Conservation (phyloP, 371 early-diverging fungal species). For the Nematocida homosporus region DNA sequence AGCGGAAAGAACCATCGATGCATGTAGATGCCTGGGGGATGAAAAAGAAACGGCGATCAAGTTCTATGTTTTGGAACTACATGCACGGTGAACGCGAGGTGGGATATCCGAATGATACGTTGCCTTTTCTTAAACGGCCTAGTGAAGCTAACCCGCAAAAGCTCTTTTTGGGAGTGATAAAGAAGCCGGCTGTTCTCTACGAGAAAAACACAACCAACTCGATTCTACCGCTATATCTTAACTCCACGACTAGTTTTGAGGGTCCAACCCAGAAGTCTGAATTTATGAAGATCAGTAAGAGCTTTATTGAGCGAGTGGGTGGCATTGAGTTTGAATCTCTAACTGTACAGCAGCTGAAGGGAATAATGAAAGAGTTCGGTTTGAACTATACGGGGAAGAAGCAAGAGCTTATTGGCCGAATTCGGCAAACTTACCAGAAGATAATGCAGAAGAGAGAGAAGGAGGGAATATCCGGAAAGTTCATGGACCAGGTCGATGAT, state of each 20-base stretch:
- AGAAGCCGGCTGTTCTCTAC: constrained; percentile 1
- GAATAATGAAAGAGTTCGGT: constrained; percentile 67
- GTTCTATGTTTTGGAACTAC: constrained; percentile 61
- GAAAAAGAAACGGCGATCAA: constrained; percentile 63
- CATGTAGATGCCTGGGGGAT: constrained; percentile 59
- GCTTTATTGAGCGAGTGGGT: constrained; percentile 50
- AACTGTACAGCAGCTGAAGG: constrained; percentile 66
- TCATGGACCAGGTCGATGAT: no score
- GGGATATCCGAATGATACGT: constrained; percentile 58
- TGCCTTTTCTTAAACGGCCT: constrained; percentile 45
- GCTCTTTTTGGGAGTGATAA: constrained; percentile 57
- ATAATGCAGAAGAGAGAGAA: constrained; percentile 22
- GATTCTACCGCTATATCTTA: constrained; percentile 63
- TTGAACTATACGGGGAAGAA: constrained; percentile 67
- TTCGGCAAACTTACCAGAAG: constrained; percentile 52
- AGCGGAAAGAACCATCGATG: constrained; percentile 6
- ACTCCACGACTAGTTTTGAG: constrained; percentile 51
- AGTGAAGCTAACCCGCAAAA: constrained; percentile 49
- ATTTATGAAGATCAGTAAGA: constrained; percentile 53
- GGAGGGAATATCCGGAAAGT: not conserved
- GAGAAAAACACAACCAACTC: constrained; percentile 60
- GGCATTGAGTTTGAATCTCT: constrained; percentile 60
- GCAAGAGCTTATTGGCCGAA: constrained; percentile 58
- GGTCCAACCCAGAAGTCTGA: constrained; percentile 49
- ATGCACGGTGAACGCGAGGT: constrained; percentile 1